Conservation (phyloP, 805 yeast species). For the Suhomyces tanzawaensis region DNA sequence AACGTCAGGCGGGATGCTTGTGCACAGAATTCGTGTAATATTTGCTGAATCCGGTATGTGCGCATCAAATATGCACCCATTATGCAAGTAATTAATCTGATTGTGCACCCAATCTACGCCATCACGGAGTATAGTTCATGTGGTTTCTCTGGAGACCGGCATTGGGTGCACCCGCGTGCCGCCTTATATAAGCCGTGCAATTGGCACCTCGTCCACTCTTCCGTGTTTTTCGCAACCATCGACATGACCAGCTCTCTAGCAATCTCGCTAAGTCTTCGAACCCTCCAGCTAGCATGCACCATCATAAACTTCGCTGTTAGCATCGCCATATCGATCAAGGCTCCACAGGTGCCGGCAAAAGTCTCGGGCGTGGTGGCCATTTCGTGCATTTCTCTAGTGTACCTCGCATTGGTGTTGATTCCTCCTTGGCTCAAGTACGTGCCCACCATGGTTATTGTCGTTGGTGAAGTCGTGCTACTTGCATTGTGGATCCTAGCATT, state of each 20-base stretch:
- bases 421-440: constrained; percentile 3
- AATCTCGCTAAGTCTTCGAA: constrained; percentile 5
- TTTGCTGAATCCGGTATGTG: too few relatives aligned
- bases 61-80: background rate
- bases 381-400: constrained; percentile 2
- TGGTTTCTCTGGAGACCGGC: too few relatives aligned
- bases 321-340: background rate
- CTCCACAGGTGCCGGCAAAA: background rate
- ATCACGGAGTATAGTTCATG: too few relatives aligned
- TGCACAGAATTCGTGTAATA: too few relatives aligned
- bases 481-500: constrained; percentile 9
- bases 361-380: constrained; percentile 7
- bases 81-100: background rate
- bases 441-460: constrained; percentile 5
- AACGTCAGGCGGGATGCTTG: too few relatives aligned
- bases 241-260: constrained; percentile 4
- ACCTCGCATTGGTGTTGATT: constrained; percentile 6
- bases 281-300: constrained; percentile 6
- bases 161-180: too few relatives aligned
- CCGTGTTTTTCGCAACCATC: constrained; percentile 6
- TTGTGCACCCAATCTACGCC: too few relatives aligned
- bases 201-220: too few relatives aligned
- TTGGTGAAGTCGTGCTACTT: constrained; percentile 6
- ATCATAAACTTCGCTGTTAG: constrained; percentile 6
- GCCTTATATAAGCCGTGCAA: too few relatives aligned